phyloP scores from a whole-genome alignment of 305 asterid genomes.

The Fraxinus floribunda region DNA sequence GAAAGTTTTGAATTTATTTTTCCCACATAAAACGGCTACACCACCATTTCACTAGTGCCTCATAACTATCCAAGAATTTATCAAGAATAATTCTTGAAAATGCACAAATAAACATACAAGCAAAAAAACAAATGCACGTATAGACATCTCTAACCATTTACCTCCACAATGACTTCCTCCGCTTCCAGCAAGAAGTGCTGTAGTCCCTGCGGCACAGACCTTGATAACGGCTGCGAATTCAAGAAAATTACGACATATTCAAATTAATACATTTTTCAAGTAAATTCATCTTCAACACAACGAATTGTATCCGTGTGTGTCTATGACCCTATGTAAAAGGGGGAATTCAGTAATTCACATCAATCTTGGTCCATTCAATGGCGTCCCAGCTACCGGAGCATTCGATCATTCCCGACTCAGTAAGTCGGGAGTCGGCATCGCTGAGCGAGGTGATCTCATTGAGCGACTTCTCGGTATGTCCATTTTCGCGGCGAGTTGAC shows the following conservation, averaged over 20 bases:
- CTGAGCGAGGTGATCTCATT: conserved; percentile 57
- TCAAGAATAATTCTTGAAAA: neutral
- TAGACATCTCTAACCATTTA: conserved; percentile 14
- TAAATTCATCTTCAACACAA: neutral
- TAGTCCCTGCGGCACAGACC: conserved; percentile 65
- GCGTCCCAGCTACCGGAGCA: conserved; percentile 91
- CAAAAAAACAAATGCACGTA: conserved; percentile 9
- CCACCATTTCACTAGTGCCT: neutral
- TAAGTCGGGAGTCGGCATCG: conserved; percentile 49
- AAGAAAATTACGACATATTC: neutral
- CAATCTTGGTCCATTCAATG: conserved; percentile 95
- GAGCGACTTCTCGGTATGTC: conserved; percentile 61
- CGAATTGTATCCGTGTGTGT: neutral
- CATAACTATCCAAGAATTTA: neutral
- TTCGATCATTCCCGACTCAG: conserved; percentile 72
- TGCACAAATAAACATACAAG: neutral
- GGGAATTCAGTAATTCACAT: conserved; percentile 39
- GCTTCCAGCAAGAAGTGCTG: conserved; percentile 62
- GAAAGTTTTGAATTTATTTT: neutral
- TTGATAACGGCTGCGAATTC: conserved; percentile 57
- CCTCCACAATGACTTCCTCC: conserved; percentile 78
- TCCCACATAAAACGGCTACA: neutral
- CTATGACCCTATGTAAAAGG: neutral
- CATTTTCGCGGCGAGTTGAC: conserved; percentile 40
- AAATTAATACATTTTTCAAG: neutral